phyloP scores from a whole-genome alignment of 192 early-diverging fungal species.

The Gigaspora rosea region DNA sequence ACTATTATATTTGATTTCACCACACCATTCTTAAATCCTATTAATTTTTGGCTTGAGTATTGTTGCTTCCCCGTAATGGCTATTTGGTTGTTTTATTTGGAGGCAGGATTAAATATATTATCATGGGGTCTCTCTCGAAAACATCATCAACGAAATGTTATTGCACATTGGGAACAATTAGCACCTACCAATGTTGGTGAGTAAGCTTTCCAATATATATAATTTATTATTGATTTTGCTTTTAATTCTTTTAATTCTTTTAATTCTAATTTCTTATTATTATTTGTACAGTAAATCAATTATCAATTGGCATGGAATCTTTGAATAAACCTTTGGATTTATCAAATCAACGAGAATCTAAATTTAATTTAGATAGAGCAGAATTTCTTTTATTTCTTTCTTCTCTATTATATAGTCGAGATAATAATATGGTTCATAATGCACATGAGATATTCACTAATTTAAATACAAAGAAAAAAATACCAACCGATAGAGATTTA shows the following conservation, averaged over 20 bases:
- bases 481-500: neutral
- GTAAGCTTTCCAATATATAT: no score
- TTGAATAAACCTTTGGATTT: neutral
- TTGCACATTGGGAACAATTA: neutral
- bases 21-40: no score
- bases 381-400: constrained; percentile 47
- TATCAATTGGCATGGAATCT: neutral
- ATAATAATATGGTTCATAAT: constrained; percentile 44
- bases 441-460: constrained; percentile 35
- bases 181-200: no score
- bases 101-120: neutral
- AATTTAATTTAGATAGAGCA: constrained; percentile 46
- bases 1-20: no score
- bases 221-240: no score
- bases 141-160: neutral
- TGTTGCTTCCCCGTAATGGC: no score
- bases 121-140: neutral
- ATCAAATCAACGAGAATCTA: neutral
- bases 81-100: no score
- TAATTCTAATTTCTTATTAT: no score
- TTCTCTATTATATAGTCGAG: constrained; percentile 49
- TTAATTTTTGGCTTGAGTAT: no score
- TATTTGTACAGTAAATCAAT: no score
- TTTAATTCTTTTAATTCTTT: no score
- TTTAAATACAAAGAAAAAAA: constrained; percentile 22